Evolutionary conservation across 2,329 filamentous ascomycete species (phyloP).

Genomic region (Cladosporium sphaerospermum): DNA sequence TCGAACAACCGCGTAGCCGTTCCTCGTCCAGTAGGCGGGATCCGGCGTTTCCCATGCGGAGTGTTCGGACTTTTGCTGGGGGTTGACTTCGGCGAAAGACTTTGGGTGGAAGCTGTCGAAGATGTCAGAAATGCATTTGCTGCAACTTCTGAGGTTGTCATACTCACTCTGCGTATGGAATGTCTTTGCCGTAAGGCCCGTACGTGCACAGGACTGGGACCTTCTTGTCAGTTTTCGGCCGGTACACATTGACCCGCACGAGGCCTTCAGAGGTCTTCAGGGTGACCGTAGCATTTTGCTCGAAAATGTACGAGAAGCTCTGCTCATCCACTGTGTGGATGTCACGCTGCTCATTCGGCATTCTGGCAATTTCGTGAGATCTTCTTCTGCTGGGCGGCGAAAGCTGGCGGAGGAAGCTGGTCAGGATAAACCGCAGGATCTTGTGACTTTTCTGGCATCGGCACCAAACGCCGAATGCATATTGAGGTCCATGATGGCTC

Average conservation of each 20-base stretch:
- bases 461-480: too few species aligned
- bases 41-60: slow-evolving; percentile 43
- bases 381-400: too few species aligned
- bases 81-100: slow-evolving; percentile 41
- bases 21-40: slow-evolving; percentile 30
- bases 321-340: slow-evolving; percentile 27
- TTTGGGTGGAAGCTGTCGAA: slow-evolving; percentile 41
- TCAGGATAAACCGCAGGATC: too few species aligned
- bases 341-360: slow-evolving; percentile 29
- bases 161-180: slow-evolving; percentile 51
- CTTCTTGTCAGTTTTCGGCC: slow-evolving; percentile 29
- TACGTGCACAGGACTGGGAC: slow-evolving; percentile 64
- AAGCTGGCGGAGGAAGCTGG: too few species aligned
- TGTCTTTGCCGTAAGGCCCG: slow-evolving; percentile 69
- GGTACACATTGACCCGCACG: slow-evolving; percentile 31
- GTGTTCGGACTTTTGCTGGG: slow-evolving; percentile 35
- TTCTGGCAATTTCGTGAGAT: slow-evolving; percentile 12
- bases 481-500: too few species aligned
- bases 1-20: slow-evolving; percentile 30
- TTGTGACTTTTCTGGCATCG: too few species aligned
- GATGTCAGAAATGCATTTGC: not conserved
- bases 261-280: slow-evolving; percentile 24
- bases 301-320: slow-evolving; percentile 28
- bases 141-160: slow-evolving; percentile 16
- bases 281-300: slow-evolving; percentile 27